Evolutionary conservation across 345 rosid genomes (phyloP).

Genomic region (Corymbia maculata): DNA sequence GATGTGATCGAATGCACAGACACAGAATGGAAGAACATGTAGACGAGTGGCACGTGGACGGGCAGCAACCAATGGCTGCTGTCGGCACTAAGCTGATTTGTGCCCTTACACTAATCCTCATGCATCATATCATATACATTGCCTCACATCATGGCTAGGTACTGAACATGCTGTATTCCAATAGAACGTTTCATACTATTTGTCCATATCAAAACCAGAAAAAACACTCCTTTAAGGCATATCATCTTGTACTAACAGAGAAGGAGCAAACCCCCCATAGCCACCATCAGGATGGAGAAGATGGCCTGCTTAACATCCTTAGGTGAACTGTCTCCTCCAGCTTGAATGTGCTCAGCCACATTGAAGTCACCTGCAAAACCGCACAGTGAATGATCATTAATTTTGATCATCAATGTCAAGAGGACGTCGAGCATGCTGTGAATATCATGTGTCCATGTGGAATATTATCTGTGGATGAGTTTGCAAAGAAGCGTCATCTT

Average conservation of each 20-base stretch:
- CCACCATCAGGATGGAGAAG: slow-evolving; percentile 20
- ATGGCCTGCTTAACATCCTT: slow-evolving; percentile 10
- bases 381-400: background rate
- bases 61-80: background rate
- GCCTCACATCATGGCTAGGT: background rate
- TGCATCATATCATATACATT: background rate
- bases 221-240: background rate
- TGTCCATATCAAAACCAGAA: background rate
- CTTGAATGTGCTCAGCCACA: slow-evolving; percentile 52
- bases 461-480: background rate
- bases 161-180: background rate
- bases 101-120: background rate
- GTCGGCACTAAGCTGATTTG: background rate
- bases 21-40: background rate
- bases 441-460: background rate
- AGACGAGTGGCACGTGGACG: background rate
- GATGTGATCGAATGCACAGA: background rate
- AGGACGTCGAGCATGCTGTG: background rate
- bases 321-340: slow-evolving; percentile 22
- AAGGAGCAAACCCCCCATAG: slow-evolving; percentile 3
- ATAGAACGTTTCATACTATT: background rate
- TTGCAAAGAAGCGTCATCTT: background rate
- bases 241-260: background rate
- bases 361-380: slow-evolving; percentile 53
- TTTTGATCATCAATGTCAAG: background rate